Percentiles rank a stretch among this genome's conserved stretches.
Conservation (phyloP, 2,329 filamentous ascomycete genomes). For the Claviceps maximensis region DNA sequence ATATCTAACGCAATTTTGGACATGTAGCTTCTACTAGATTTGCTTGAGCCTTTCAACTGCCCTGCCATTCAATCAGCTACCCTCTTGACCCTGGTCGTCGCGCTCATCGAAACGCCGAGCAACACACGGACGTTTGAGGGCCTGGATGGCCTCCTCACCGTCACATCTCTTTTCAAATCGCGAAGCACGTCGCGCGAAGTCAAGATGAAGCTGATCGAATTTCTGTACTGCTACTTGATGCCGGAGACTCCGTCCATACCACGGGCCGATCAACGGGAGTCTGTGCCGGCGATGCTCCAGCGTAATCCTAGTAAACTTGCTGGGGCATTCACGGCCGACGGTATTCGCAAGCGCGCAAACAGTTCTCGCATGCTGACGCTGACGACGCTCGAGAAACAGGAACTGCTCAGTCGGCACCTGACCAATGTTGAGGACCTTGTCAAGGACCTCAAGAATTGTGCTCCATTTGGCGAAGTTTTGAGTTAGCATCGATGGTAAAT, state of each 20-base stretch:
- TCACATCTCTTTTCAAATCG: slow-evolving; percentile 87
- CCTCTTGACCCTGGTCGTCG: slow-evolving; percentile 78
- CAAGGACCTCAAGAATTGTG: slow-evolving; percentile 66
- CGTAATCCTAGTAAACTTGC: slow-evolving; percentile 57
- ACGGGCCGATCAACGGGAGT: slow-evolving; percentile 30
- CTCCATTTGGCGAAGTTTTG: slow-evolving; percentile 55
- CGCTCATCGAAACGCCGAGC: slow-evolving; percentile 69
- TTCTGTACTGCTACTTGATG: slow-evolving; percentile 97
- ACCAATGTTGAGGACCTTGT: slow-evolving; percentile 76
- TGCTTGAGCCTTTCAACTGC: slow-evolving; percentile 84
- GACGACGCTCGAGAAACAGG: slow-evolving; percentile 70
- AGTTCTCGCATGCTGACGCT: slow-evolving; percentile 34
- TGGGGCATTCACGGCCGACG: slow-evolving; percentile 34
- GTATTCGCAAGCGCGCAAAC: slow-evolving; percentile 20
- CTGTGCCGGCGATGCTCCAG: slow-evolving; percentile 41
- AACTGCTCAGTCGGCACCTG: slow-evolving; percentile 61
- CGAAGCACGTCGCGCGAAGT: slow-evolving; percentile 75
- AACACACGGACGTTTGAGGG: slow-evolving; percentile 89
- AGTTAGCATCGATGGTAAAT: background rate
- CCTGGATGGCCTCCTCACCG: slow-evolving; percentile 79
- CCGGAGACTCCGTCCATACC: slow-evolving; percentile 60
- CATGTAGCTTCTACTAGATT: slow-evolving; percentile 69
- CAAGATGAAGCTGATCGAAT: slow-evolving; percentile 92
- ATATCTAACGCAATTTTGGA: background rate
- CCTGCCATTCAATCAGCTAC: slow-evolving; percentile 84